Evolutionary conservation across 305 asterid species (phyloP), one percentile per base, ranked within the genome.

Genomic region (Fraxinus albicans): DNA sequence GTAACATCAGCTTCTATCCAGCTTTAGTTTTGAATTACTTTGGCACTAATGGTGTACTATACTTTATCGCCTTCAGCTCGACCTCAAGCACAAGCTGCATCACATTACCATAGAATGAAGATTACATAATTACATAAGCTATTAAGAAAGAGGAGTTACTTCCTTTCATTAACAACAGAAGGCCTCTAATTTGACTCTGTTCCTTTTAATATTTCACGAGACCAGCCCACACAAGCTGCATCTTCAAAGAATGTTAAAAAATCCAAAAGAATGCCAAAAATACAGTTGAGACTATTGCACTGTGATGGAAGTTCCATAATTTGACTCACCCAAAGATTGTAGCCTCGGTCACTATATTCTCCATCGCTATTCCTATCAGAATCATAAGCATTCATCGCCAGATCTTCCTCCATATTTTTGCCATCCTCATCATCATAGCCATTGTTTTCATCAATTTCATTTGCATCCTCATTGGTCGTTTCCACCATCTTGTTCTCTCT

Each of bases 331-430:
- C 77, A 34, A 81, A 83, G 74, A 9, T 27, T 69, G 76, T 12
- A 40, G 42, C 78, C 84, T 93, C 85, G 92, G 85, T 94, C 97
- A 73, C 95, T 94, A 80, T 92, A 92, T 44, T 93, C 97, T 77
- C 90, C 88, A 10, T 69, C 87, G n/a, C 17, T 89, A 42, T 83
- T 88, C 77, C 87, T 55, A 53, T 88, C 93, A 10, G 84, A 88
- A 8, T 87, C 91, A 2, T 87, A 60, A 60, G n/a, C 90, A 34
- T 88, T 89, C 38, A 84, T 82, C 50, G 70, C 88, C 77, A 78
- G 31, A 72, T 76, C 89, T 73, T 76, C 86, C 58, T 76, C 92
- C 84, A 88, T 5, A 83, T 88, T 90, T 69, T 83, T 91, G 60
- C 73, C 91, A 12, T 87, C 90, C 19, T 38, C 44, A 7, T 85